These are phyloP conservation scores for Hemileia vastatrix DNA, from an alignment of 1,284 basidiomycete genomes.

Conservation along the genomic window DNA sequence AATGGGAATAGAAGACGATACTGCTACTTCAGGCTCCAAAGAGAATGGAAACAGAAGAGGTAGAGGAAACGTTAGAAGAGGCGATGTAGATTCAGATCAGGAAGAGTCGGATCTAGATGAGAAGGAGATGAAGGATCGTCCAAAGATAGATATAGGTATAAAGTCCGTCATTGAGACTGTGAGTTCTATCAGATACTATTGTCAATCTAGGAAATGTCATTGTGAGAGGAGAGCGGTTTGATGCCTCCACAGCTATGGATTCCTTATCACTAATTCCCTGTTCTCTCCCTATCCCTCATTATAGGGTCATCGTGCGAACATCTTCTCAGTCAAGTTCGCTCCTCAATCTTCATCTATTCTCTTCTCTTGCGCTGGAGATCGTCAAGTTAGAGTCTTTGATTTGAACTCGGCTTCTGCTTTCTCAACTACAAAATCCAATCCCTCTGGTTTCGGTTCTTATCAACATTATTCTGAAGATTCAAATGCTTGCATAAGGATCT, in stretches of 20 bases:
- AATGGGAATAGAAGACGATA: slow-evolving; percentile 47
- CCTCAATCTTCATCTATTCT: slow-evolving; percentile 52
- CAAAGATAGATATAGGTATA: slow-evolving; percentile 64
- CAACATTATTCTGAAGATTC: no score
- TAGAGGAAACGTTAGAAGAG: background rate
- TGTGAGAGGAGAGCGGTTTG: slow-evolving; percentile 23
- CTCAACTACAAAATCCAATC: slow-evolving; percentile 22
- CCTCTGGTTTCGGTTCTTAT: slow-evolving; percentile 19
- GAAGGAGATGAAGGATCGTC: slow-evolving; percentile 45
- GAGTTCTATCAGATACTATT: slow-evolving; percentile 20
- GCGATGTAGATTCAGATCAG: background rate
- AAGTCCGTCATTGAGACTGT: slow-evolving; percentile 14
- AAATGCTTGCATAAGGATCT: slow-evolving; percentile 33
- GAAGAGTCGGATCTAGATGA: background rate
- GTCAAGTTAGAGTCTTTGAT: slow-evolving; percentile 71
- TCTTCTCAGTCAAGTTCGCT: slow-evolving; percentile 76
- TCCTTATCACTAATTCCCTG: background rate
- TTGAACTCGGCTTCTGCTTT: no score
- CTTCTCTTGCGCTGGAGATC: slow-evolving; percentile 66
- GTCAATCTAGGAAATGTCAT: slow-evolving; percentile 22
- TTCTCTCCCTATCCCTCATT: background rate
- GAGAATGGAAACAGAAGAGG: slow-evolving; percentile 30
- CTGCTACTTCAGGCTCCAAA: slow-evolving; percentile 54
- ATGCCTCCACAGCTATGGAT: background rate
- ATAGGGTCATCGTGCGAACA: slow-evolving; percentile 65